Base-by-base conservation (phyloP, 202 grass and related monocot species). In the Setaria viridis region DNA sequence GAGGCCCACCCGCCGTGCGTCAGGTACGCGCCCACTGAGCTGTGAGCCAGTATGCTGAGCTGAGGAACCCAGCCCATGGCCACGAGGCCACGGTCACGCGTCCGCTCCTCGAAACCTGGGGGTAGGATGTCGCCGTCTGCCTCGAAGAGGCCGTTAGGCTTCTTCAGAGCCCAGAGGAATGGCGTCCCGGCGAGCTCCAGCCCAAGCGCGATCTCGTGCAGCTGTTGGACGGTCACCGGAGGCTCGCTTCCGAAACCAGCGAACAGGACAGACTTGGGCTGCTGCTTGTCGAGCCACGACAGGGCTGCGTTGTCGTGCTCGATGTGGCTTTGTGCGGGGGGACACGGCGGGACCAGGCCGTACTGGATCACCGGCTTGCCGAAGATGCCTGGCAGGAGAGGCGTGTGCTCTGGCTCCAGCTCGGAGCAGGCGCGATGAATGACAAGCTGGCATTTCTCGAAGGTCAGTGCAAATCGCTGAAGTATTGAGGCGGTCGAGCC, bases 1-100 rank as follows among this genome's bases (percentile, higher is more conserved):
- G 85, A 87, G 42, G 10, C 9, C 79, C 85, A 77, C 0, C 89
- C 86, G 15, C 89, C 88, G 67, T 85, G 85, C 17, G 75, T 85
- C 9, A 90, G 33, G 73, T 84, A 67, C 14, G 84, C 72, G 65
- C 20, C 51, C 42, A 94, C 70, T 4, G 79, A 71, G 0, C 5
- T 33, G 56, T 93, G 91, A 2, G 74, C 56, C 3, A 87, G 60
- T 11, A 91, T 57, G 5, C 15, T 34, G 7, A 21, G 7, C 78
- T 88, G 90, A 0, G 90, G 86, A 11, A 51, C 77, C 82, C 66
- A 67, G 2, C 82, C 63, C 83, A 6, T 43, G 0, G 14, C 7
- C 32, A 91, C 86, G 19, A 82, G 34, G 3, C 88, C 84, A 0
- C 63, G 70, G 6, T 50, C 77, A 1, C n/a, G 15, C 0, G 85